A percentile compares a stretch with the other conserved stretches of the same genome.
phyloP scores from a whole-genome alignment of 2,329 filamentous ascomycete genomes.

The Tolypocladium nubicola region DNA sequence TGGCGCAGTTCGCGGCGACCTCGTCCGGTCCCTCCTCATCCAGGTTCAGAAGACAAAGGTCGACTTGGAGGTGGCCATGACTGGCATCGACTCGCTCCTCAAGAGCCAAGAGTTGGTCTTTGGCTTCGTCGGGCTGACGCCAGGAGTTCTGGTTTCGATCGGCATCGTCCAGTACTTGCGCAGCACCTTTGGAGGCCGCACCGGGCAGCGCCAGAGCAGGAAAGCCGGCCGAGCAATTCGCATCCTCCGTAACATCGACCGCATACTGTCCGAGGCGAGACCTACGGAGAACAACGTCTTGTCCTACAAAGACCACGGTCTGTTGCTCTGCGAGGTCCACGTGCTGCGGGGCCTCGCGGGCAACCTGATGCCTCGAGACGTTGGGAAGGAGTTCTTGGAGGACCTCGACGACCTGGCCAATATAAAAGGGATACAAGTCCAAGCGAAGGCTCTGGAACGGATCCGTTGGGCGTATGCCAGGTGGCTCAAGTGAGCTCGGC shows the following conservation, averaged over 20 bases:
- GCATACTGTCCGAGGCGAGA: conserved; percentile 59
- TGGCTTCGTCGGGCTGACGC: conserved; percentile 90
- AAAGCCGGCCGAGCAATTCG: conserved; percentile 63
- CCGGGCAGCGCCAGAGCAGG: conserved; percentile 53
- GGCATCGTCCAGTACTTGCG: conserved; percentile 63
- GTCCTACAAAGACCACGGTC: conserved; percentile 84
- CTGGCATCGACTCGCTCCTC: conserved; percentile 85
- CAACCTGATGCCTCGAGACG: conserved; percentile 58
- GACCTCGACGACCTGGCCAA: conserved; percentile 82
- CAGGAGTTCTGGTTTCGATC: conserved; percentile 79
- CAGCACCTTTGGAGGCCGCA: conserved; percentile 58
- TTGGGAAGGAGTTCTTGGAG: conserved; percentile 77
- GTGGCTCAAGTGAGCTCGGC: conserved; percentile 43
- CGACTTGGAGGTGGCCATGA: conserved; percentile 91
- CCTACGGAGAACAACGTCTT: conserved; percentile 64
- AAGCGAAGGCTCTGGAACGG: conserved; percentile 68
- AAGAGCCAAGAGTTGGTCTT: conserved; percentile 97
- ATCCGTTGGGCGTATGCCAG: conserved; percentile 85
- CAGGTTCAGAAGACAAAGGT: conserved; percentile 99
- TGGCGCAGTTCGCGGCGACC: conserved; percentile 74
- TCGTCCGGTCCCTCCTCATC: conserved; percentile 83
- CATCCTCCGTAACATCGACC: conserved; percentile 79
- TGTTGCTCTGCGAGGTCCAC: conserved; percentile 84
- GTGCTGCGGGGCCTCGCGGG: conserved; percentile 55
- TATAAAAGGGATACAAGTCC: conserved; percentile 66